phyloP scores from a whole-genome alignment of 768 basidiomycete genomes.

The Russula dissimulans region DNA sequence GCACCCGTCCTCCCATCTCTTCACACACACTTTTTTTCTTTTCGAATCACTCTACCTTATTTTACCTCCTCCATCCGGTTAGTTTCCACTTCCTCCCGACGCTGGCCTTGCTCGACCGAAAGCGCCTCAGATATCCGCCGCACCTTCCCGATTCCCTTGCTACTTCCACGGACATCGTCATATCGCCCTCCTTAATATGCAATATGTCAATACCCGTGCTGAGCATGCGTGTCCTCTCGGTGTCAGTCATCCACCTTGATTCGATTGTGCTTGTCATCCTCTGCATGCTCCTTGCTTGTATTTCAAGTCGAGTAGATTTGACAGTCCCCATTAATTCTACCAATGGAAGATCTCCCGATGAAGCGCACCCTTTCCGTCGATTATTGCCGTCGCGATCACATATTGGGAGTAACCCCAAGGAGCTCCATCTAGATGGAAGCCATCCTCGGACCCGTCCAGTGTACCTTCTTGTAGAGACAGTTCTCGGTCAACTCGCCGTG shows the following conservation, averaged over 20 bases:
- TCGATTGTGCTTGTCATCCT: not conserved
- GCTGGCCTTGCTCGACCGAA: no score
- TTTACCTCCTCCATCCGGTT: not conserved
- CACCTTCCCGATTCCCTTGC: not conserved
- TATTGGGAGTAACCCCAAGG: not conserved
- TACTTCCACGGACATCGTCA: not conserved
- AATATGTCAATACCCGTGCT: no score
- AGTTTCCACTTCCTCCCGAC: not conserved
- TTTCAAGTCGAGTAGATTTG: not conserved
- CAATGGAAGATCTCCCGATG: not conserved
- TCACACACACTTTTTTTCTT: constrained; percentile 1
- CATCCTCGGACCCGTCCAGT: constrained; percentile 6
- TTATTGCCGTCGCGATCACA: not conserved
- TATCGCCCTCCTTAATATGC: not conserved
- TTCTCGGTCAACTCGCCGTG: not conserved
- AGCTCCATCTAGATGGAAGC: not conserved
- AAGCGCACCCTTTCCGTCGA: not conserved
- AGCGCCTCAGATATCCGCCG: not conserved
- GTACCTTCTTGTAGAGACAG: not conserved
- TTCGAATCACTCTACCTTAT: not conserved
- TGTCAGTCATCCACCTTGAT: no score
- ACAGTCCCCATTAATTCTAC: no score
- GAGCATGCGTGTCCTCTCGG: no score
- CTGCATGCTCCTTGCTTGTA: not conserved
- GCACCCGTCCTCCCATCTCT: not conserved